Evolutionary conservation across 73 alveolate species (phyloP).

Genomic region (Paramecium primaurelia): DNA sequence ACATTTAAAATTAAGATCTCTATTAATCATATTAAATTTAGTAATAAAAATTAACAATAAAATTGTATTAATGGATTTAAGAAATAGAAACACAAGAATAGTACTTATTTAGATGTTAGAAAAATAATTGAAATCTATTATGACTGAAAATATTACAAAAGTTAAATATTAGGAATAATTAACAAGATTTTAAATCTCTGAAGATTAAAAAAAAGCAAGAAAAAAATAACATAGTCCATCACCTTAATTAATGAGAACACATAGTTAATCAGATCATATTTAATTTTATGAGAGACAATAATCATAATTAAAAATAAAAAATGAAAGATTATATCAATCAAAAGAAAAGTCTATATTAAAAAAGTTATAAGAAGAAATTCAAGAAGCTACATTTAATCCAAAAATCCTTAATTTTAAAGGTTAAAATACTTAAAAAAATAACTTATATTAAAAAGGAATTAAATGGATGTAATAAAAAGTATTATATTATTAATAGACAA

Average conservation of each 20-base stretch:
- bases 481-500: not conserved
- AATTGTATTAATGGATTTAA: not conserved
- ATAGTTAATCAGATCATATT: conserved; percentile 20
- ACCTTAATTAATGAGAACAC: not conserved
- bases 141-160: not conserved
- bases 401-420: not conserved
- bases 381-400: not conserved
- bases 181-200: not conserved
- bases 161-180: not conserved
- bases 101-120: not conserved
- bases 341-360: not conserved
- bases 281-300: not conserved
- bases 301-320: not conserved
- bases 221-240: not conserved
- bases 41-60: not conserved
- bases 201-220: not conserved
- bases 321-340: not conserved
- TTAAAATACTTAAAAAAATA: not conserved
- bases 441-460: not conserved
- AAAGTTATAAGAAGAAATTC: not conserved
- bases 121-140: not conserved
- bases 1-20: not conserved
- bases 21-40: not conserved
- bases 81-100: not conserved
- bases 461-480: conserved; percentile 10